A percentile compares a stretch with the other conserved stretches of the same genome.
Conservation (phyloP, 2,329 filamentous ascomycete genomes). For the Alternaria incomplexa region DNA sequence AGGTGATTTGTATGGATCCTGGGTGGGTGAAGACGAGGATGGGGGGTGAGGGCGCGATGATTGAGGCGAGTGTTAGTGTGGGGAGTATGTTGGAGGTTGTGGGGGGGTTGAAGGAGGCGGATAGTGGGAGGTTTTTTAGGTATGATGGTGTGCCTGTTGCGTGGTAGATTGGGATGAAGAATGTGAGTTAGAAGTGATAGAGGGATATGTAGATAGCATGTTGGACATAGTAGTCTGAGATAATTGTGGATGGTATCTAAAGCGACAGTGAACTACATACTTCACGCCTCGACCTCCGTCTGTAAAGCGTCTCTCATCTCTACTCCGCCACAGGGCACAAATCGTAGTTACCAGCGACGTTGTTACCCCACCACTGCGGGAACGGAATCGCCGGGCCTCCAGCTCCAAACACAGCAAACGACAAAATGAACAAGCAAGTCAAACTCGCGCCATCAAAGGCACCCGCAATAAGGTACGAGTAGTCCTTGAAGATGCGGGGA, state of each 20-base stretch:
- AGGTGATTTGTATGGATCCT: conserved; percentile 52
- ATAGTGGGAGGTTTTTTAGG: conserved; percentile 47
- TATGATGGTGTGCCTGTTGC: conserved; percentile 46
- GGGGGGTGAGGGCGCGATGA: conserved; percentile 51
- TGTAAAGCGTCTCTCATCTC: not conserved
- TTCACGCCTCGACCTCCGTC: not conserved
- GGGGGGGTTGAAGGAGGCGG: conserved; percentile 36
- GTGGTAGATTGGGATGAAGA: conserved; percentile 28
- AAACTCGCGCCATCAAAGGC: conserved; percentile 21
- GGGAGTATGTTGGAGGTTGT: conserved; percentile 48
- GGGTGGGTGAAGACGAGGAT: conserved; percentile 56
- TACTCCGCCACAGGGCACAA: conserved; percentile 18
- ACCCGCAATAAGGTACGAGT: conserved; percentile 21
- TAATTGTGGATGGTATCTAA: not conserved
- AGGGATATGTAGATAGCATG: not conserved
- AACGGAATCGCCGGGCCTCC: conserved; percentile 15
- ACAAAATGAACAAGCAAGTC: conserved; percentile 19
- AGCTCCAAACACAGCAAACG: conserved; percentile 21
- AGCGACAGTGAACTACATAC: not conserved
- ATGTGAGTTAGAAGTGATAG: not conserved
- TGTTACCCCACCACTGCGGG: conserved; percentile 23
- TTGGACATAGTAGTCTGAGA: not conserved
- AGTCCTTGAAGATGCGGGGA: conserved; percentile 24
- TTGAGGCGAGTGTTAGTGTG: conserved; percentile 48
- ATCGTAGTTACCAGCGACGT: conserved; percentile 19